Base-by-base conservation (phyloP, 805 yeast genomes). In the Wickerhamia fluorescens region DNA sequence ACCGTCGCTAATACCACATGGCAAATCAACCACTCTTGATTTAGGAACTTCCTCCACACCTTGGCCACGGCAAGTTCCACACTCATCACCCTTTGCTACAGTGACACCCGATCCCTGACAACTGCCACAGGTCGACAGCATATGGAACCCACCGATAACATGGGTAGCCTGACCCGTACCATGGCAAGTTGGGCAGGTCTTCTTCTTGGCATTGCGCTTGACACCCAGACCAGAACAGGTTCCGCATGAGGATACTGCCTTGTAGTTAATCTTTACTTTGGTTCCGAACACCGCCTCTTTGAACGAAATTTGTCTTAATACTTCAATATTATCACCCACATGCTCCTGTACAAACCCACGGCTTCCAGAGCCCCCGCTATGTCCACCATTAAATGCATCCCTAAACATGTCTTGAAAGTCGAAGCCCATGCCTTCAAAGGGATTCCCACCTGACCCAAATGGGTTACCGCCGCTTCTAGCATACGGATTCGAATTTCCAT, bases 151-250 rank as follows among this genome's bases (percentile, higher is more conserved):
- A 4, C 94, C 96, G 50, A 83, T 70, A 26, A 77, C 67, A 45
- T 89, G 96, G 13, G 87, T 81, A 11, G 80, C 75, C 20, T 88
- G 80, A 4, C 99, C 99, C 0, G 95, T 74, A 34, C 99, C 99
- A 33, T 86, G 85, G 65, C 99, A 92, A 3, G 84, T 60, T 1
- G 73, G 61, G 66, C 98, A 92, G 0, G 95, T 83, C 7, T 75
- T 60, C 48, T 84, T 81, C 55, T 73, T 71, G 36, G 73, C 74
- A 16, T 88, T 89, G 9, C 63, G 47, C 53, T 89, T 85, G 59
- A 92, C 56, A 2, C 99, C 99, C 8, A 82, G 63, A 6, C 97
- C 96, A 16, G 71, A 53, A 63, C 99, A 92, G 0, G 86, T 70
- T 8, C 58, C 53, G 62, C 99, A 92, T 23, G 75, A 68, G 36